Conservation (phyloP, 108 stramenopile species). For the Nitzschia putrida region DNA sequence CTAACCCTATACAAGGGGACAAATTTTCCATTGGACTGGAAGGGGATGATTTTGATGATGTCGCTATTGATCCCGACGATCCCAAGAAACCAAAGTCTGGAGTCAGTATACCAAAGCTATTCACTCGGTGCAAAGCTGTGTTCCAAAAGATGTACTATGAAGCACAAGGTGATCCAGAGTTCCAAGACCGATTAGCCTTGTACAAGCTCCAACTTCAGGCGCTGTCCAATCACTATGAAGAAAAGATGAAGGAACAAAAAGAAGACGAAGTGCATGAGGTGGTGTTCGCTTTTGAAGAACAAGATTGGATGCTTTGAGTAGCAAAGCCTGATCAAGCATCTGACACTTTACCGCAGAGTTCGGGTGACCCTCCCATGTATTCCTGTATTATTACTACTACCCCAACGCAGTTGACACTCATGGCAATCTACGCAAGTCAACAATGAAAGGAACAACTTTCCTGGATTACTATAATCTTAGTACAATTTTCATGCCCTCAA, state of each 20-base stretch:
- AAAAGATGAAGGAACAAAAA: not conserved
- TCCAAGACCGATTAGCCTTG: slow-evolving; percentile 20
- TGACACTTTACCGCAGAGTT: too few relatives aligned
- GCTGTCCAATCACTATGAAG: slow-evolving; percentile 4
- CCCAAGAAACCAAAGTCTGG: not conserved
- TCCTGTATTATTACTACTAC: too few relatives aligned
- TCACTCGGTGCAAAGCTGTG: slow-evolving; percentile 28
- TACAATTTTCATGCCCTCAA: too few relatives aligned
- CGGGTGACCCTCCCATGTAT: too few relatives aligned
- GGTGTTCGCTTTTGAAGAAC: not conserved
- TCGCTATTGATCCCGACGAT: not conserved
- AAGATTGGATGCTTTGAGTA: not conserved
- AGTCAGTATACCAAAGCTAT: slow-evolving; percentile 5
- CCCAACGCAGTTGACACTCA: too few relatives aligned
- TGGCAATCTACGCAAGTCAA: too few relatives aligned
- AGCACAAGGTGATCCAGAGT: slow-evolving; percentile 13
- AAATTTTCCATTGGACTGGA: not conserved
- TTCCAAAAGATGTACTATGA: slow-evolving; percentile 26
- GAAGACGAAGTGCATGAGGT: not conserved
- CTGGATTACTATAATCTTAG: too few relatives aligned
- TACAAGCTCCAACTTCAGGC: slow-evolving; percentile 29
- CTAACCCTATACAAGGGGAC: not conserved
- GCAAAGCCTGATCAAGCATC: too few relatives aligned
- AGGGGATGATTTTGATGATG: not conserved
- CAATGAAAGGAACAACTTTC: too few relatives aligned